These are phyloP conservation scores for Insectozyma bohioensis DNA, from an alignment of 1,139 yeast genomes.

Conservation along the genomic window DNA sequence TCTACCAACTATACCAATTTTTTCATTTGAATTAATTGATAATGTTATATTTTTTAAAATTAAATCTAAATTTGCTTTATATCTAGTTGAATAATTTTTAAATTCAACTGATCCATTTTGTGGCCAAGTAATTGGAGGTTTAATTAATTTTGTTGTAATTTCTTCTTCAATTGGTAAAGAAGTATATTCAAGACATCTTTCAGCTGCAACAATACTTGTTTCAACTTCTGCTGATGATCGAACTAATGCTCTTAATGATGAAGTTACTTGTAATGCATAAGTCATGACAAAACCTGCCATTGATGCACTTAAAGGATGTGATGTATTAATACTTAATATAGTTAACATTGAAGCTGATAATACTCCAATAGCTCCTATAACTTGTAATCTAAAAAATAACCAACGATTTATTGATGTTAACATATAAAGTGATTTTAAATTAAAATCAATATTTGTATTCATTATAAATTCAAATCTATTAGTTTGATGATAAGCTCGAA, in stretches of 20 bases:
- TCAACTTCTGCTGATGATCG: conserved; percentile 34
- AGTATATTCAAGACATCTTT: conserved; percentile 32
- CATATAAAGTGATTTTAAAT: conserved; percentile 58
- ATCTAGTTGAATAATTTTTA: conserved; percentile 28
- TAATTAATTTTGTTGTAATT: conserved; percentile 15
- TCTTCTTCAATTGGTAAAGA: conserved; percentile 25
- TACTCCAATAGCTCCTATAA: conserved; percentile 28
- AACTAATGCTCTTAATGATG: conserved; percentile 26
- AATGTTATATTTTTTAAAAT: conserved; percentile 27
- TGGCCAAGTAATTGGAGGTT: conserved; percentile 31
- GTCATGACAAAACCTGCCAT: conserved; percentile 39
- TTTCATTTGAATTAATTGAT: conserved; percentile 27
- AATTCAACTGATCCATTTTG: conserved; percentile 26
- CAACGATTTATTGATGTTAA: conserved; percentile 39
- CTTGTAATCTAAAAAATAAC: conserved; percentile 33
- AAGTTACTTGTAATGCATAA: conserved; percentile 30
- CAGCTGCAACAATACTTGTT: conserved; percentile 30
- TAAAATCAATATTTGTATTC: conserved; percentile 60
- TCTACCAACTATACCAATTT: conserved; percentile 36
- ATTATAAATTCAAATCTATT: conserved; percentile 55
- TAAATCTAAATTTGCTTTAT: conserved; percentile 30
- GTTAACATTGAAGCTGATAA: conserved; percentile 26
- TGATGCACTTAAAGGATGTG: conserved; percentile 24
- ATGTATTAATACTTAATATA: conserved; percentile 20
- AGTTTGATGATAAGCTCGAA: conserved; percentile 54